Evolutionary conservation across 495 filamentous ascomycete species (phyloP), one percentile per base, ranked within the genome.

Genomic region (Emericellopsis terricola): DNA sequence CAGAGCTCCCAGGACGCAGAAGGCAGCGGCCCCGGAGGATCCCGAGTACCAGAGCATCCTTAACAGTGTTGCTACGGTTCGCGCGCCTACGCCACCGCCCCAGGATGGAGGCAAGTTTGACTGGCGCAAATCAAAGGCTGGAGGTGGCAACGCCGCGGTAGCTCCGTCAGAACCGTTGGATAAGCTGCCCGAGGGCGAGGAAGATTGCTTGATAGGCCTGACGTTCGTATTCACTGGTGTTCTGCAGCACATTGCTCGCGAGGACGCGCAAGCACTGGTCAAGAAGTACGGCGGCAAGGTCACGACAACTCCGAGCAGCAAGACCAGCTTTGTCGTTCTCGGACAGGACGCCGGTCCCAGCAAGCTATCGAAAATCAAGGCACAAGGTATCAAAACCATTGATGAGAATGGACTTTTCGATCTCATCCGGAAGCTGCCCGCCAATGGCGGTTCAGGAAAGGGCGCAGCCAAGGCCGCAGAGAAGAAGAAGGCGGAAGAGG

Each of bases 171-270:
- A 15, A 8, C 66, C 65, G 29, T 62, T 71, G 23, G 76, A 68
- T 15, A 81, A 85, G n/a, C 55, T 89, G 33, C 89, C 89, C 8
- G 64, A 65, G 18, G 89, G 89, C 6, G 76, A 72, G 33, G 81
- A 89, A 11, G 86, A 94, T 43, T 99, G 89, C 50, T 65, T 99
- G 32, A 73, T 81, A 28, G 91, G 89, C n/a, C 59, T 96, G 38
- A 73, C 74, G 0, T 99, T 99, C 45, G 89, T 99, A n/a, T 99
- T 99, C 41, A 96, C 89, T 10, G 89, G 89, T 15, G 57, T 93
- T 14, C 62, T 94, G 19, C 68, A 80, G 24, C 75, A 67, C 0
- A 59, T 94, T 30, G 76, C 74, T 17, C 73, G 89, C 34, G 79
- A 85, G n/a, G 82, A 91, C 38, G 91, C 76, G 16, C 80, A 87